Conservation (phyloP, 352 stramenopile genomes). For the Pythium biforme region DNA sequence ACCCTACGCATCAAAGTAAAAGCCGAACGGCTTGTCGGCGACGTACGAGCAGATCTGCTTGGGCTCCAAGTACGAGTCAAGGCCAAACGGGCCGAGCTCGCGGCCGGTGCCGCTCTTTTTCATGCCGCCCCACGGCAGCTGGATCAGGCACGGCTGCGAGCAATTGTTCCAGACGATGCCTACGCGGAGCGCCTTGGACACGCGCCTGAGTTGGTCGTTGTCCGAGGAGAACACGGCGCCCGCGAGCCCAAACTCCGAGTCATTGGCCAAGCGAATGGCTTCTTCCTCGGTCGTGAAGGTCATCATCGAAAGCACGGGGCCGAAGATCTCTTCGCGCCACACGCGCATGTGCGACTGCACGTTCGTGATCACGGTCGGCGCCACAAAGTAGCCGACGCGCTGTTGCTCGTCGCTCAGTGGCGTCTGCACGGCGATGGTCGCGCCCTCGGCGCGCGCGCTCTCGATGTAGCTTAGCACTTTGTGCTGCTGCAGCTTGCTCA, state of each 20-base stretch:
- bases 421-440: conserved; percentile 43
- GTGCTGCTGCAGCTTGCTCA: conserved; percentile 67
- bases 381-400: conserved; percentile 63
- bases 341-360: conserved; percentile 62
- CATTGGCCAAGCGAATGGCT: conserved; percentile 68
- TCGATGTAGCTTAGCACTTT: conserved; percentile 73
- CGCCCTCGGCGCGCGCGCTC: conserved; percentile 47
- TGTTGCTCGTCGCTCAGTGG: conserved; percentile 21
- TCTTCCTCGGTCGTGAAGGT: conserved; percentile 87
- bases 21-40: conserved; percentile 65
- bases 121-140: conserved; percentile 79
- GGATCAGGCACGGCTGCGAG: conserved; percentile 57
- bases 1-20: conserved; percentile 42
- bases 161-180: conserved; percentile 74
- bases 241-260: conserved; percentile 76
- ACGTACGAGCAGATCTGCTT: conserved; percentile 75
- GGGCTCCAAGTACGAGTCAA: conserved; percentile 63
- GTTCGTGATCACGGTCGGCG: conserved; percentile 74
- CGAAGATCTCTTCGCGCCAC: conserved; percentile 89
- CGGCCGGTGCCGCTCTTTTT: conserved; percentile 84
- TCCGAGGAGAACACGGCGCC: conserved; percentile 70
- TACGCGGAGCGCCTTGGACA: conserved; percentile 52
- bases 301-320: conserved; percentile 82
- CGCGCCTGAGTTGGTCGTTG: conserved; percentile 43
- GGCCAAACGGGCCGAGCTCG: conserved; percentile 59